These are phyloP conservation scores for Chaetomiaceae sp. DNA, from an alignment of 2,329 filamentous ascomycete genomes.

Conservation along the genomic window DNA sequence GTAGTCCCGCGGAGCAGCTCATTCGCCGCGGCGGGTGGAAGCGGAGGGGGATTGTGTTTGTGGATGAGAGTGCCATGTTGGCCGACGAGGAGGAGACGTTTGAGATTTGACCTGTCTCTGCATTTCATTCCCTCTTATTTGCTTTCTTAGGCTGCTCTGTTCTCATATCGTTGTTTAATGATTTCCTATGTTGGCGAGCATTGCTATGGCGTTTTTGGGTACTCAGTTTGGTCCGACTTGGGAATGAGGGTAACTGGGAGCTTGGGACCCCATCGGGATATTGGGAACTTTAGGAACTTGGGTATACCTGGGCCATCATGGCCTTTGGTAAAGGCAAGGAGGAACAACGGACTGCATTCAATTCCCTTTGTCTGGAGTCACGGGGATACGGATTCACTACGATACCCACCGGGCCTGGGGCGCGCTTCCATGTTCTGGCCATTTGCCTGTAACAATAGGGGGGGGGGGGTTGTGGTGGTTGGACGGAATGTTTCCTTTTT, in stretches of 20 bases:
- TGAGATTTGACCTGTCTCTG: conserved; percentile 11
- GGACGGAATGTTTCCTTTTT: too few species aligned
- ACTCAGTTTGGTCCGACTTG: too few species aligned
- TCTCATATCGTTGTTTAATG: background rate
- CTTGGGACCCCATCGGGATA: background rate
- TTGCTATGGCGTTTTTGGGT: background rate
- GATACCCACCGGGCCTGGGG: background rate
- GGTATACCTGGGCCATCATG: too few species aligned
- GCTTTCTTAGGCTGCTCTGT: background rate
- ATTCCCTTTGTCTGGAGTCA: too few species aligned
- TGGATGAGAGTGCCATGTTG: conserved; percentile 12
- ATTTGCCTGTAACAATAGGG: background rate
- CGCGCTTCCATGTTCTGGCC: background rate
- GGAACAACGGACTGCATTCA: too few species aligned
- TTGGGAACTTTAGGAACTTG: too few species aligned
- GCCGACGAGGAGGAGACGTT: conserved; percentile 26
- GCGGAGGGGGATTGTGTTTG: conserved; percentile 32
- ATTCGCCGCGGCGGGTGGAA: conserved; percentile 33
- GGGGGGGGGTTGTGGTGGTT: too few species aligned
- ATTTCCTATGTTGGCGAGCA: background rate
- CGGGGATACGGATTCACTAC: background rate
- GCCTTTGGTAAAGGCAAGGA: too few species aligned
- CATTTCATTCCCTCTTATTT: background rate
- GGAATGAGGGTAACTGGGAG: too few species aligned
- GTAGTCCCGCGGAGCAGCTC: conserved; percentile 23